Evolutionary conservation across 768 basidiomycete species (phyloP), one percentile per base, ranked within the genome.

Genomic region (Kwoniella sp.): DNA sequence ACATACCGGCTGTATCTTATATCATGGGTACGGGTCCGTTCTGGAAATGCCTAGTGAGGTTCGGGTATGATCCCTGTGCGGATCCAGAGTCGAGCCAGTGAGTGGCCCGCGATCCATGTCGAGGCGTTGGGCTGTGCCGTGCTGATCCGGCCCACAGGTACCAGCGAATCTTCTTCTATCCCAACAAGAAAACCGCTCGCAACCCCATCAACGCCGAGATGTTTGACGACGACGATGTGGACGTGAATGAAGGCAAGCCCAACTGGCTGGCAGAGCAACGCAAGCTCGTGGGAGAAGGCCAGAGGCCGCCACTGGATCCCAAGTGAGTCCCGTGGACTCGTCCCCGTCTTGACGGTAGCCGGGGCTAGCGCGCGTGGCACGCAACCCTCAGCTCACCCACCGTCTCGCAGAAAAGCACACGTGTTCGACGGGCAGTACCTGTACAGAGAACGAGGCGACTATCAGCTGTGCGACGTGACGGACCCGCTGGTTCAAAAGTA

Each of bases 21-120:
- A 85, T 87, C 8, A 92, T 96, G 67, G 82, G 85, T 60, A 92
- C 95, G 60, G 95, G 95, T 0, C 91, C 92, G 2, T 98, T 87
- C 85, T 80, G 89, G 33, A 92, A 96, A 62, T 87, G 87, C 12
- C 79, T 91, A 43, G 80, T 96, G 29, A 82, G 83, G 38, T 85
- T 90, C 51, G 83, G 85, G 11, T 98, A 91, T 66, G 95, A 99
- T 67, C 95, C 95, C 8, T 79, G 92, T 33, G 80, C 80, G 62
- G 80, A 88, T 56, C 79, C 80, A 2, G 76, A 79, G 42, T 84
- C 88, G 17, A 80, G 88, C 59, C 82, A 90, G 92, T 92, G 59
- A 59, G 87, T 78, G 23, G 22, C 39, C 23, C 7, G 15, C 25
- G 10, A 17, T 36, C 26, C 23, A 23, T 25, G 5, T 33, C 14